phyloP scores from a whole-genome alignment of 768 basidiomycete genomes.

The Phaffia australis region DNA sequence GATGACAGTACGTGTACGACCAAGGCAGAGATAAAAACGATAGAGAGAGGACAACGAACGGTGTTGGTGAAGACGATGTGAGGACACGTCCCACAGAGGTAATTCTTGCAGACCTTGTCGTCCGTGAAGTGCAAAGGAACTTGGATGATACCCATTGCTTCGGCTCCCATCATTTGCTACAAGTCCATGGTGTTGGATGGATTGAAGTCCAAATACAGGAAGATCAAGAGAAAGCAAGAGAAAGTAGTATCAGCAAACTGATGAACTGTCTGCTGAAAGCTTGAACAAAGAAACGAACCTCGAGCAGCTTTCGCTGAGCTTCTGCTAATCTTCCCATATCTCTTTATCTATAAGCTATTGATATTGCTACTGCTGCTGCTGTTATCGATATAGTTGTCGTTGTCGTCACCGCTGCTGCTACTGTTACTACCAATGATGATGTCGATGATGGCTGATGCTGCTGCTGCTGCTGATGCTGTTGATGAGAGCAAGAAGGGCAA shows the following conservation, averaged over 20 bases:
- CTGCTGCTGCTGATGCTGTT: too few species aligned
- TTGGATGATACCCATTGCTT: slow-evolving; percentile 93
- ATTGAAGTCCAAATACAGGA: background rate
- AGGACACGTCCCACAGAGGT: slow-evolving; percentile 95
- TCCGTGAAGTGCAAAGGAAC: slow-evolving; percentile 82
- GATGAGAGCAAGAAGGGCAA: background rate
- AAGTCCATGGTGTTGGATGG: background rate
- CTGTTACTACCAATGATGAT: too few species aligned
- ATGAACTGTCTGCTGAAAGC: background rate
- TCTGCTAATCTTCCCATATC: slow-evolving; percentile 88
- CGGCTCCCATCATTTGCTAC: slow-evolving; percentile 99
- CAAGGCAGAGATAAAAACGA: background rate
- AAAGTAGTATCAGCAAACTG: background rate
- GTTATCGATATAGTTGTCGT: too few species aligned
- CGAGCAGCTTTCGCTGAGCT: slow-evolving; percentile 88
- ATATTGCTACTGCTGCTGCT: too few species aligned
- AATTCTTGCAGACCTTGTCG: slow-evolving; percentile 97
- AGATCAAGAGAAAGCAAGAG: background rate
- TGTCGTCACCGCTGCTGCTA: too few species aligned
- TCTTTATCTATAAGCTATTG: slow-evolving; percentile 1
- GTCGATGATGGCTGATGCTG: too few species aligned
- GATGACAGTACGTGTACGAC: background rate
- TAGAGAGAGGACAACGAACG: slow-evolving; percentile 45
- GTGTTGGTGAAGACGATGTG: slow-evolving; percentile 97
- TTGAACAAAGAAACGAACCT: slow-evolving; percentile 39